Conservation (phyloP, 306 rosid species). For the Glycine soja region DNA sequence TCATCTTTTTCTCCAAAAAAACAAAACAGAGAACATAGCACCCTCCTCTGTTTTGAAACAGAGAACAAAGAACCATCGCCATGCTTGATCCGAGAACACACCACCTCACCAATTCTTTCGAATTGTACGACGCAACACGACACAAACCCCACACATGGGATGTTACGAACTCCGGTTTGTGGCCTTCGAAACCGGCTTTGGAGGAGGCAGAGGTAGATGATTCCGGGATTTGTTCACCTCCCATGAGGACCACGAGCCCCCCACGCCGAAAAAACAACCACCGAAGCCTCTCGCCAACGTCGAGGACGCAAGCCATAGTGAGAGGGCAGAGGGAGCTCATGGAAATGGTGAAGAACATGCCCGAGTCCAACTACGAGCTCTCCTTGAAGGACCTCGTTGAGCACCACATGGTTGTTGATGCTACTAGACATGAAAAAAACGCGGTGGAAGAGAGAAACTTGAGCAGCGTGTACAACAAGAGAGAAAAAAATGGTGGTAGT, state of each 20-base stretch:
- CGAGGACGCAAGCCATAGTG: conserved; percentile 75
- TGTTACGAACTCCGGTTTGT: conserved; percentile 43
- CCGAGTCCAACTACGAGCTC: conserved; percentile 86
- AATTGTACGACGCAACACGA: conserved; percentile 32
- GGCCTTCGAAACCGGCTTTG: conserved; percentile 44
- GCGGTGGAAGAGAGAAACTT: conserved; percentile 3
- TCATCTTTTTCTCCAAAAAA: not conserved
- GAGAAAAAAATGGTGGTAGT: conserved; percentile 2
- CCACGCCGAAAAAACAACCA: conserved; percentile 43
- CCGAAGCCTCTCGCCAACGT: conserved; percentile 67
- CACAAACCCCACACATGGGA: conserved; percentile 45
- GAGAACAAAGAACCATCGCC: not conserved
- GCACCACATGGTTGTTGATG: conserved; percentile 26
- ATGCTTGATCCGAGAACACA: conserved; percentile 60
- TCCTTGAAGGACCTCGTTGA: conserved; percentile 89
- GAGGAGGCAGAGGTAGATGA: conserved; percentile 34
- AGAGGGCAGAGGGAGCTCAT: conserved; percentile 85
- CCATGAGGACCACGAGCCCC: conserved; percentile 64
- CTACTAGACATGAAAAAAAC: conserved; percentile 30
- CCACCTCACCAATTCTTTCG: conserved; percentile 47
- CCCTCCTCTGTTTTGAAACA: conserved; percentile 37
- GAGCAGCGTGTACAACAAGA: conserved; percentile 1
- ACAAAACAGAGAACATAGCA: not conserved
- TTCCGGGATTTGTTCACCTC: conserved; percentile 66
- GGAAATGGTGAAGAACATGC: conserved; percentile 93